Base-by-base conservation (phyloP, 2,329 filamentous ascomycete species). In the Alternaria arbusti region DNA sequence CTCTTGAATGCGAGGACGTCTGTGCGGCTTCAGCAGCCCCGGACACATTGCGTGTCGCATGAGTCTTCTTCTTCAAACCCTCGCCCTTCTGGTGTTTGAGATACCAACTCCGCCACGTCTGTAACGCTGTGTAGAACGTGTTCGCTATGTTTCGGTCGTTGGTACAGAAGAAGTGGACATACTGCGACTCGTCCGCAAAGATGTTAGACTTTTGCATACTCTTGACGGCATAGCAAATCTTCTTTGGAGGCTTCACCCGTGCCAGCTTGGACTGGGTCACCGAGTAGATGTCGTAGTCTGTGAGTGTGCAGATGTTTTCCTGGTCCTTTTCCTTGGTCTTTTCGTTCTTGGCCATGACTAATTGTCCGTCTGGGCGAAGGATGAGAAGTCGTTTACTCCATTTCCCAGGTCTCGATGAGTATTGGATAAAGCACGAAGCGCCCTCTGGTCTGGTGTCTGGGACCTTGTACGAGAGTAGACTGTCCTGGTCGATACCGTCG, bases 51-150 rank as follows among this genome's bases (percentile, higher is more conserved):
- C 64, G 66, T 51, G 71, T 74, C 52, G 78, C 76, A 20, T 68
- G 72, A 17, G 72, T 72, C 60, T 77, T 80, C 20, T 78, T 73
- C 69, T 80, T 82, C 64, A 83, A 75, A n/a, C 83, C 84, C 58
- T 86, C 85, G 17, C 89, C 88, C 74, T 90, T 86, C 64, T 89
- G 89, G 70, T 92, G 90, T 46, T 93, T 91, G 8, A 97, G 82
- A 74, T 97, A 97, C 93, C 94, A 97, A 78, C 92, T 96, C 62
- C 95, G 88, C 94, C 94, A 97, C 43, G 82, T 82, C 65, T 97
- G 93, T 1, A 97, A 85, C 23, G 86, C 85, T 15, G 86, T 84
- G 73, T 91, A 89, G 81, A 95, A 97, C 13, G 83, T 82, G n/a
- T 86, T 85, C 1, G 92, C 92, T 1, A 89, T 79, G 1, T 82